Conservation (phyloP, 2,329 filamentous ascomycete species). For the Neopestalotiopsis sp. region DNA sequence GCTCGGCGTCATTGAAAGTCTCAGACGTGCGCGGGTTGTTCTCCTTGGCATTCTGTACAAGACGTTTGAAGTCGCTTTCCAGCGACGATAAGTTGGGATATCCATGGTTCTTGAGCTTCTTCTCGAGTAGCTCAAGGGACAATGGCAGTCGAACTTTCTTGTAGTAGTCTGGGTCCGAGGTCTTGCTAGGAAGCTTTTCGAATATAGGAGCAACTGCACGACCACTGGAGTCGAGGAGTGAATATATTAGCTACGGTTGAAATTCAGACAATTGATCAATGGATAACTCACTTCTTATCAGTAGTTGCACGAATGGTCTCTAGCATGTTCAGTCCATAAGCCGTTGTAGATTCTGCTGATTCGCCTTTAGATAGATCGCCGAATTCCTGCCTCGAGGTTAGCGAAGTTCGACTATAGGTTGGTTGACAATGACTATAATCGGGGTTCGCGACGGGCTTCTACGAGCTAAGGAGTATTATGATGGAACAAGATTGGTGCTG, state of each 20-base stretch:
- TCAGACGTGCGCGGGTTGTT: conserved; percentile 77
- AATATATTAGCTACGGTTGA: not conserved
- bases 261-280: not conserved
- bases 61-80: conserved; percentile 85
- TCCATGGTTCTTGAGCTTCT: conserved; percentile 70
- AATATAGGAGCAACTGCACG: conserved; percentile 79
- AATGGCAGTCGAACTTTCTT: conserved; percentile 78
- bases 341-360: conserved; percentile 70
- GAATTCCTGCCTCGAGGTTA: conserved; percentile 42
- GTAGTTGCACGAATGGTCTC: conserved; percentile 76
- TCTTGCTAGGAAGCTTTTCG: conserved; percentile 70
- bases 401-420: conserved; percentile 9
- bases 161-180: conserved; percentile 77
- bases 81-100: conserved; percentile 76
- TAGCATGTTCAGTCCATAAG: conserved; percentile 75
- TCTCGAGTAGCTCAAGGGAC: conserved; percentile 77
- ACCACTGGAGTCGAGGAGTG: conserved; percentile 53
- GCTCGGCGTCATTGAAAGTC: conserved; percentile 83
- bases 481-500: conserved; percentile 5
- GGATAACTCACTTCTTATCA: conserved; percentile 75
- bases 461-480: conserved; percentile 16
- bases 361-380: conserved; percentile 62
- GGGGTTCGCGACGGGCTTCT: conserved; percentile 7
- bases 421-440: conserved; percentile 11
- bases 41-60: conserved; percentile 87